Evolutionary conservation across 176 grass and related monocot genomes (phyloP), one percentile per base, ranked within the genome.

Genomic region (Oryza nivara): DNA sequence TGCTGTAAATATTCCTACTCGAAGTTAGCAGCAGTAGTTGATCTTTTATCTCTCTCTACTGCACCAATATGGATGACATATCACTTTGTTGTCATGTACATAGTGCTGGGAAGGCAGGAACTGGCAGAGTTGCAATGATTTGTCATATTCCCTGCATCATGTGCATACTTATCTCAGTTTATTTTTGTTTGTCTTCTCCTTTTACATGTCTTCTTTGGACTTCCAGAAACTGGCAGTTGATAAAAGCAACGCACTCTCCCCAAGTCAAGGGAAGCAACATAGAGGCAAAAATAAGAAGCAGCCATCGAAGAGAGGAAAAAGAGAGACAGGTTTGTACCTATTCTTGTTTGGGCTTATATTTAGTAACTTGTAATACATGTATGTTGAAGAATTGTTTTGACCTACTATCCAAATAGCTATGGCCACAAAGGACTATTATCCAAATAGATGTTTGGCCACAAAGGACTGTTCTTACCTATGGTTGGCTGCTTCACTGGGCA

Each of bases 241-340:
- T 80, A 38, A 76, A 65, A 64, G 60, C 43, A 77, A 74, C 86
- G 49, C 67, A 82, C 66, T 70, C 9, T 79, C 83, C 78, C 74
- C 11, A 4, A 87, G 35, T 70, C 86, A 80, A 76, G 75, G 32
- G 65, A 75, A 79, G 83, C 86, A 85, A 44, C 25, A 83, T 82
- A 85, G 61, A 63, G 49, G 52, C 4, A 89, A 88, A 47, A 83
- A 84, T 58, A 92, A 67, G 25, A 92, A 77, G 75, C 77, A 83
- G 69, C 78, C 83, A 56, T 54, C 72, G 16, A 87, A 76, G 64
- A 83, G 76, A 70, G 79, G 85, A 56, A 47, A 85, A 70, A 84
- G 82, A 74, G 73, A 75, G 45, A 12, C 68, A 92, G 89, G 96
- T 98, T 66, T 88, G 63, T 92, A 28, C 46, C 30, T 45, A 70